A percentile compares a stretch with the other conserved stretches of the same genome.
Evolutionary conservation across 2,329 filamentous ascomycete genomes (phyloP).

Genomic region (Aspergillus puulaauensis): DNA sequence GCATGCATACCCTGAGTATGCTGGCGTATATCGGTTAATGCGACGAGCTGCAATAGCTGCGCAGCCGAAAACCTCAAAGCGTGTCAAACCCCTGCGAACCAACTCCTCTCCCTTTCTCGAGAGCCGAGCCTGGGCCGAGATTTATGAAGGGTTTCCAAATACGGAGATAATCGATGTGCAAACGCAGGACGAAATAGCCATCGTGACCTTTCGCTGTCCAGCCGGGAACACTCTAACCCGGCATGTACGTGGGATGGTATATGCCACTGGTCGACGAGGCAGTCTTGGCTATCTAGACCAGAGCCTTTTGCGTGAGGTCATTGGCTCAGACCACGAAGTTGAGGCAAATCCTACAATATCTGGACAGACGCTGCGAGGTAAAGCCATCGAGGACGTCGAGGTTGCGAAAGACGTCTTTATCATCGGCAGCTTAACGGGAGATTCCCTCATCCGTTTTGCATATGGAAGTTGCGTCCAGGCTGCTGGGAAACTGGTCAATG

Average conservation of each 20-base stretch:
- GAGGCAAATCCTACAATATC: conserved; percentile 43
- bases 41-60: conserved; percentile 48
- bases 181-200: conserved; percentile 29
- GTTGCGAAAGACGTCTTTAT: conserved; percentile 55
- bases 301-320: conserved; percentile 48
- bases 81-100: conserved; percentile 26
- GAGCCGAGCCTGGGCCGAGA: conserved; percentile 49
- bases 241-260: conserved; percentile 51
- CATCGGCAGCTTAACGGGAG: conserved; percentile 60
- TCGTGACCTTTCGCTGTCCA: conserved; percentile 44
- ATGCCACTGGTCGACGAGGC: conserved; percentile 58
- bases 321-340: conserved; percentile 26
- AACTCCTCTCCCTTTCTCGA: conserved; percentile 49
- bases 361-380: conserved; percentile 53
- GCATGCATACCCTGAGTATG: conserved; percentile 63
- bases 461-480: conserved; percentile 59
- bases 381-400: conserved; percentile 53
- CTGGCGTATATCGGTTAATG: conserved; percentile 60
- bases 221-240: conserved; percentile 48
- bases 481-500: conserved; percentile 51
- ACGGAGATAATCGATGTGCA: conserved; percentile 47
- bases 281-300: conserved; percentile 53
- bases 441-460: conserved; percentile 60
- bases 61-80: conserved; percentile 19
- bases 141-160: conserved; percentile 59